Percentiles rank a stretch among this genome's conserved stretches.
These are phyloP conservation scores for Blumeria hordei DNA, from an alignment of 2,329 filamentous ascomycete genomes.

Conservation along the genomic window DNA sequence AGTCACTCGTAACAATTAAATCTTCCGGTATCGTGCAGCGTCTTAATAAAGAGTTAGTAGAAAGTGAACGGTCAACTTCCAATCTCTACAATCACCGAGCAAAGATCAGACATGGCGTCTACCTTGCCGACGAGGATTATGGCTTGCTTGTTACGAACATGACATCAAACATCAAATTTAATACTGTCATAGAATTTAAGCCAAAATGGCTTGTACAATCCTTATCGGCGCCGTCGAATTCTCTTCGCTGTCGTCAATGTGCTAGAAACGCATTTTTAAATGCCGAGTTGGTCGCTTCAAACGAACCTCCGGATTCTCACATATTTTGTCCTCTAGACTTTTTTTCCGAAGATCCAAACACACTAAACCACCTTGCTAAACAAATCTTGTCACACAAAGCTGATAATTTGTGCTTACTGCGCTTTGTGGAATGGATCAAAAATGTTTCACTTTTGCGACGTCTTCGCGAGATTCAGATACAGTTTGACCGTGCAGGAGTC, in stretches of 20 bases:
- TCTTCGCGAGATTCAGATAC: slow-evolving; percentile 19
- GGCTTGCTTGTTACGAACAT: slow-evolving; percentile 57
- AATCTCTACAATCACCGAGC: slow-evolving; percentile 15
- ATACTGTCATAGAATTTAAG: slow-evolving; percentile 40
- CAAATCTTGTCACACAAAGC: slow-evolving; percentile 9
- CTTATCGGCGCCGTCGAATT: slow-evolving; percentile 37
- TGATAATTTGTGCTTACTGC: neutral
- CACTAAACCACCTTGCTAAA: slow-evolving; percentile 19
- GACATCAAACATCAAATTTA: slow-evolving; percentile 15
- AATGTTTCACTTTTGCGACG: slow-evolving; percentile 13
- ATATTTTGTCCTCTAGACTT: slow-evolving; percentile 40
- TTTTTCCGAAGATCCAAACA: slow-evolving; percentile 24
- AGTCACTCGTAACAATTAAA: slow-evolving; percentile 26
- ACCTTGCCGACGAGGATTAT: slow-evolving; percentile 30
- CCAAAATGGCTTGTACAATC: slow-evolving; percentile 68
- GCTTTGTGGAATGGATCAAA: slow-evolving; percentile 17
- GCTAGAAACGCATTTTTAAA: slow-evolving; percentile 20
- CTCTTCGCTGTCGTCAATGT: slow-evolving; percentile 51
- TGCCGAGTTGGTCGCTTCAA: slow-evolving; percentile 4
- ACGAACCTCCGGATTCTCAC: slow-evolving; percentile 5
- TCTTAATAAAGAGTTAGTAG: slow-evolving; percentile 28
- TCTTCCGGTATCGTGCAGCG: slow-evolving; percentile 18
- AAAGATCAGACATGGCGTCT: slow-evolving; percentile 24
- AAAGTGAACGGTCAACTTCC: slow-evolving; percentile 6
- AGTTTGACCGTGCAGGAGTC: slow-evolving; percentile 13